A percentile compares a stretch with the other conserved stretches of the same genome.
Conservation (phyloP, 768 basidiomycete species). For the Infundibulicybe gibba region DNA sequence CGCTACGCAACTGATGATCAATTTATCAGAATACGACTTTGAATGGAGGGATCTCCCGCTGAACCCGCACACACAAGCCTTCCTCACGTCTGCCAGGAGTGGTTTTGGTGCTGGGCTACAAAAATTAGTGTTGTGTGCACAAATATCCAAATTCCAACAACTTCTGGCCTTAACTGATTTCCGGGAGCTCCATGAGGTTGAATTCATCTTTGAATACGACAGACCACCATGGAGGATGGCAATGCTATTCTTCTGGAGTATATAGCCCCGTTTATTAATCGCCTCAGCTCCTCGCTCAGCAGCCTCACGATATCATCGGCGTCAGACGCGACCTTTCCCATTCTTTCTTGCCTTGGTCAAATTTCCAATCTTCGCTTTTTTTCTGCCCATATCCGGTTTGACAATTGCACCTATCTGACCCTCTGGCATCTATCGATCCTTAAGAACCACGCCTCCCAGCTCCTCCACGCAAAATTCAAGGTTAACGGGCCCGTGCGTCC, state of each 20-base stretch:
- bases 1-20: slow-evolving; percentile 28
- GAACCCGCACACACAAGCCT: slow-evolving; percentile 20
- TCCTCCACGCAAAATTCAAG: slow-evolving; percentile 16
- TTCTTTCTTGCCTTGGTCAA: slow-evolving; percentile 25
- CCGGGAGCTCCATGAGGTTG: slow-evolving; percentile 25
- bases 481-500: slow-evolving; percentile 11
- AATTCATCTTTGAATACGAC: slow-evolving; percentile 29
- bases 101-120: slow-evolving; percentile 26
- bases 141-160: slow-evolving; percentile 25
- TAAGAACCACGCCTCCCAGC: slow-evolving; percentile 14
- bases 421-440: slow-evolving; percentile 14
- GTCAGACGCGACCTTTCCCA: slow-evolving; percentile 21
- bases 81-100: slow-evolving; percentile 21
- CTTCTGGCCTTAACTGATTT: slow-evolving; percentile 24
- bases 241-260: slow-evolving; percentile 13
- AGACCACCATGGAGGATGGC: slow-evolving; percentile 4
- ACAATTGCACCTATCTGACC: slow-evolving; percentile 19
- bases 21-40: slow-evolving; percentile 27
- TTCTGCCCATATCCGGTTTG: slow-evolving; percentile 16
- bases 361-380: slow-evolving; percentile 21
- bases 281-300: slow-evolving; percentile 19
- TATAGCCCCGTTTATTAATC: slow-evolving; percentile 28
- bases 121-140: slow-evolving; percentile 28
- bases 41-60: slow-evolving; percentile 35
- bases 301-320: slow-evolving; percentile 29